Evolutionary conservation across 495 filamentous ascomycete species (phyloP).

Genomic region (Podospora appendiculata): DNA sequence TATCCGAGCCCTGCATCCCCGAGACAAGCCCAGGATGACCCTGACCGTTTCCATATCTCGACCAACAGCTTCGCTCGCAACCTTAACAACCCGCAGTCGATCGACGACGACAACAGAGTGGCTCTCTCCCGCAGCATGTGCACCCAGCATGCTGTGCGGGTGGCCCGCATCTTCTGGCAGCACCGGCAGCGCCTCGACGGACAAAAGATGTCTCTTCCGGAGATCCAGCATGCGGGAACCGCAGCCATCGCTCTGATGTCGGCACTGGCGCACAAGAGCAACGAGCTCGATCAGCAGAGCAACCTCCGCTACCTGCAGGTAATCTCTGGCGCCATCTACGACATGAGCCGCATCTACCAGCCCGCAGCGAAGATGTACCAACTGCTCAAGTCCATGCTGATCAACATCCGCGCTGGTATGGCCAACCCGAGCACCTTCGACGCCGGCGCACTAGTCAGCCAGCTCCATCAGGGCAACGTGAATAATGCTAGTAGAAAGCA

Average conservation of each 20-base stretch:
- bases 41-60: neutral
- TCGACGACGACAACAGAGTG: slow-evolving; percentile 28
- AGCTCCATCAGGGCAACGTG: no score
- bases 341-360: slow-evolving; percentile 33
- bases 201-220: slow-evolving; percentile 33
- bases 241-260: slow-evolving; percentile 45
- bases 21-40: neutral
- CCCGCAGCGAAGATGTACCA: slow-evolving; percentile 27
- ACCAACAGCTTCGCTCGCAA: neutral
- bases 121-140: slow-evolving; percentile 39
- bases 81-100: neutral
- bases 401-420: slow-evolving; percentile 25
- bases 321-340: slow-evolving; percentile 31
- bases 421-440: slow-evolving; percentile 9
- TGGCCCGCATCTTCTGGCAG: slow-evolving; percentile 44
- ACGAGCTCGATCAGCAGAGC: slow-evolving; percentile 24
- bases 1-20: neutral
- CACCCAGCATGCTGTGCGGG: slow-evolving; percentile 43
- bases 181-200: slow-evolving; percentile 43
- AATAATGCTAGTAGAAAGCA: no score
- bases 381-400: slow-evolving; percentile 25
- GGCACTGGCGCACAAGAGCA: slow-evolving; percentile 31
- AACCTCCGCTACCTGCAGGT: slow-evolving; percentile 30
- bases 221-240: slow-evolving; percentile 44
- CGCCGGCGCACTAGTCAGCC: neutral